phyloP scores from a whole-genome alignment of 2,329 filamentous ascomycete species.

The Arthrinium phaeospermum region DNA sequence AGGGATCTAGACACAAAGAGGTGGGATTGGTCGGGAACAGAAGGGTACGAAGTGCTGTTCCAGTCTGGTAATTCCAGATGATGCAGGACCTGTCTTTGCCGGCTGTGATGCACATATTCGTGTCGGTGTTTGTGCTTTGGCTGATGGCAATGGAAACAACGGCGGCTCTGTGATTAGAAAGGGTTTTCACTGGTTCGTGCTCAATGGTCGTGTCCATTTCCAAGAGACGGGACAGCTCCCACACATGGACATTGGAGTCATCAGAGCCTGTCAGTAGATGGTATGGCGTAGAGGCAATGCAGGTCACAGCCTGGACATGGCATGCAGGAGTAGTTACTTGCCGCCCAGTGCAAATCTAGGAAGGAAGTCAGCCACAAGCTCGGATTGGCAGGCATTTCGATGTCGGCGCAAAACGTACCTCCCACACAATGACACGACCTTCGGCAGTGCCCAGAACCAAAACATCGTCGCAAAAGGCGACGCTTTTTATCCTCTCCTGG shows the following conservation, averaged over 20 bases:
- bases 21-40: slow-evolving; percentile 77
- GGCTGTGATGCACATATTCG: slow-evolving; percentile 83
- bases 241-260: slow-evolving; percentile 91
- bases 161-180: slow-evolving; percentile 78
- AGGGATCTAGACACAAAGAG: slow-evolving; percentile 79
- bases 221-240: slow-evolving; percentile 80
- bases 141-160: slow-evolving; percentile 70
- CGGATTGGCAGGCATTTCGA: neutral
- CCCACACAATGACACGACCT: slow-evolving; percentile 89
- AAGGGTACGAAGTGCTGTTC: slow-evolving; percentile 78
- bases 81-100: slow-evolving; percentile 88
- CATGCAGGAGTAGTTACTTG: slow-evolving; percentile 77
- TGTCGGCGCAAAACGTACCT: slow-evolving; percentile 62
- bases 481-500: slow-evolving; percentile 81
- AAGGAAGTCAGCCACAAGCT: slow-evolving; percentile 3
- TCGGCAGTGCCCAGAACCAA: slow-evolving; percentile 82
- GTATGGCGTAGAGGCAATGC: slow-evolving; percentile 72
- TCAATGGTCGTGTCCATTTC: slow-evolving; percentile 59
- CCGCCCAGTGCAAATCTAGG: slow-evolving; percentile 74
- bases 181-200: slow-evolving; percentile 75
- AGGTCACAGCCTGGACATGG: slow-evolving; percentile 82
- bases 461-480: slow-evolving; percentile 74
- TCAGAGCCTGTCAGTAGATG: slow-evolving; percentile 80
- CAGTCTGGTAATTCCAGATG: slow-evolving; percentile 89
- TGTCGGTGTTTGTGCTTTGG: slow-evolving; percentile 69